A percentile compares a stretch with the other conserved stretches of the same genome.
Conservation (phyloP, 352 stramenopile species). For the Pythium monospermum region DNA sequence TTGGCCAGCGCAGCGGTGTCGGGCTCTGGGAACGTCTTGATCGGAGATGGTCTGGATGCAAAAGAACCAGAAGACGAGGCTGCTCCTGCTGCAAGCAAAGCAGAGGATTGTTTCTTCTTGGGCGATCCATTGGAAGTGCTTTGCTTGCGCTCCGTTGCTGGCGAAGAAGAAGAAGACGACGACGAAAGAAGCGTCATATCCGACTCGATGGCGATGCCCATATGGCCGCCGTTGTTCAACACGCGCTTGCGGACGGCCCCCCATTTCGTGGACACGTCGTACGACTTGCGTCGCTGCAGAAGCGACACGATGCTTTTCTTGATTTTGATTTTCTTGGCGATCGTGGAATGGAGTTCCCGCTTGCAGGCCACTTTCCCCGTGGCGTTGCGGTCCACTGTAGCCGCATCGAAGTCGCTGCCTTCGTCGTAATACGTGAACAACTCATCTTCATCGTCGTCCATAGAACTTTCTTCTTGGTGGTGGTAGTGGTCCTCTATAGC, state of each 20-base stretch:
- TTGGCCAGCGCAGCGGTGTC: constrained; percentile 37
- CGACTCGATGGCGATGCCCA: constrained; percentile 3
- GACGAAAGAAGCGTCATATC: background rate
- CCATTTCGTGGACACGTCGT: constrained; percentile 6
- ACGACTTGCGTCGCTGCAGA: background rate
- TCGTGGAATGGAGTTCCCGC: background rate
- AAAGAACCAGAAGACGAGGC: no score
- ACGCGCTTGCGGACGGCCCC: background rate
- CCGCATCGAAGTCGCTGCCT: background rate
- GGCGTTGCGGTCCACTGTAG: background rate
- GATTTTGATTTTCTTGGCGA: background rate
- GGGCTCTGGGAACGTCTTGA: constrained; percentile 11
- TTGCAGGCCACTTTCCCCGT: background rate
- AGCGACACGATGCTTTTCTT: background rate
- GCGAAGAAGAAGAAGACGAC: no score
- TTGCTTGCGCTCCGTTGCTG: no score
- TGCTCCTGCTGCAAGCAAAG: constrained; percentile 15
- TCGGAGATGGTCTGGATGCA: no score
- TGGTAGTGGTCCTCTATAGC: background rate
- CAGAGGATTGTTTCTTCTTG: constrained; percentile 1
- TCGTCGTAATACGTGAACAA: constrained; percentile 1
- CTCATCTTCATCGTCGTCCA: background rate
- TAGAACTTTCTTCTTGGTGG: no score
- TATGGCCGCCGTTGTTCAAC: background rate
- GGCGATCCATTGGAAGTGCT: background rate